Percentiles rank a stretch among this genome's conserved stretches.
These are phyloP conservation scores for Harringtonia lauricola DNA, from an alignment of 2,329 filamentous ascomycete species.

Conservation along the genomic window DNA sequence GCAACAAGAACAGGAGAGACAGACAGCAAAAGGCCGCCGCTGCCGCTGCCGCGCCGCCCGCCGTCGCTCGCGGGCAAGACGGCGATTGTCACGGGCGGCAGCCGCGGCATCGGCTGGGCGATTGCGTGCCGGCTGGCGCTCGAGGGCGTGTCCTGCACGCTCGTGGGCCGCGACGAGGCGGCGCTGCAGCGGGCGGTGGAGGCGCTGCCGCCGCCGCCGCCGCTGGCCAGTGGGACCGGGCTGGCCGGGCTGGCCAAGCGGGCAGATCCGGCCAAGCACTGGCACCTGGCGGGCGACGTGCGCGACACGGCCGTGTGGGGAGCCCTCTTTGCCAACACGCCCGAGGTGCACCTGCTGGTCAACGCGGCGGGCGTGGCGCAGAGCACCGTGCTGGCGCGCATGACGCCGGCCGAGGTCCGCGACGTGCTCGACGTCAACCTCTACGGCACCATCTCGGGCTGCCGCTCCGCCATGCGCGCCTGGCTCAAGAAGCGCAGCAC, in stretches of 20 bases:
- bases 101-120: constrained; percentile 57
- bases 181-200: constrained; percentile 28
- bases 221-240: no score
- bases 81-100: constrained; percentile 57
- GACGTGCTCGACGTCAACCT: constrained; percentile 61
- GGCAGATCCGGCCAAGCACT: no score
- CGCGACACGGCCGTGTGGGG: constrained; percentile 11
- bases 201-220: constrained; percentile 13
- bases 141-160: constrained; percentile 47
- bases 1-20: no score
- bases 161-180: constrained; percentile 46
- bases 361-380: constrained; percentile 72
- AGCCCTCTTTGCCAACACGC: constrained; percentile 2
- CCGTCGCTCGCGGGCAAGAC: constrained; percentile 32
- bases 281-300: constrained; percentile 12
- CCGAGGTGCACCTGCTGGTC: constrained; percentile 45
- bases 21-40: no score
- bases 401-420: constrained; percentile 37
- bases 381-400: constrained; percentile 49
- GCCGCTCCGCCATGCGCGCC: constrained; percentile 30
- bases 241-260: no score
- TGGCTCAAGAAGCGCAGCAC: constrained; percentile 5
- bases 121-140: constrained; percentile 56
- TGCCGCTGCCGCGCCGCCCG: no score
- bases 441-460: constrained; percentile 50